Percentiles rank a stretch among this genome's conserved stretches.
Conservation (phyloP, 495 filamentous ascomycete genomes). For the Pseudoneurospora amorphoporcata region DNA sequence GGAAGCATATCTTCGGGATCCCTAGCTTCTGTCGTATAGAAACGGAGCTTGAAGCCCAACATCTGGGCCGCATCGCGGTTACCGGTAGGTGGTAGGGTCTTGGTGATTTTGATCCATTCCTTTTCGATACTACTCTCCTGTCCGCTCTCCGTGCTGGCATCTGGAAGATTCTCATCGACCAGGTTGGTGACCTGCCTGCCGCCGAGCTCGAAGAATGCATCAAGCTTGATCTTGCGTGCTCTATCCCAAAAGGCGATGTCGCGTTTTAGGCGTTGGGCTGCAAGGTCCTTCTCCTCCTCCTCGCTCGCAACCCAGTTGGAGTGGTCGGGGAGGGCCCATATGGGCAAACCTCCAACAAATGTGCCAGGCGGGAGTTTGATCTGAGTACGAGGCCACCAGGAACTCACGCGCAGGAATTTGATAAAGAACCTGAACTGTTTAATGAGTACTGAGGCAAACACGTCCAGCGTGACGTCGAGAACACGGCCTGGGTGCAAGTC, state of each 20-base stretch:
- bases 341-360: slow-evolving; percentile 51
- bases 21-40: slow-evolving; percentile 71
- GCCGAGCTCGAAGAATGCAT: slow-evolving; percentile 83
- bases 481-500: slow-evolving; percentile 70
- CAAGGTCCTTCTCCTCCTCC: slow-evolving; percentile 50
- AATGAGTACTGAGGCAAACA: slow-evolving; percentile 34
- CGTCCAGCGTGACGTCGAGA: slow-evolving; percentile 66
- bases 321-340: slow-evolving; percentile 72
- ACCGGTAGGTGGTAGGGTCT: slow-evolving; percentile 70
- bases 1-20: slow-evolving; percentile 59
- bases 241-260: slow-evolving; percentile 75
- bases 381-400: slow-evolving; percentile 84
- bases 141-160: slow-evolving; percentile 29
- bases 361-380: slow-evolving; percentile 21
- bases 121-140: slow-evolving; percentile 42
- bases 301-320: slow-evolving; percentile 44
- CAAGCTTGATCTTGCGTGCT: slow-evolving; percentile 62
- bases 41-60: slow-evolving; percentile 93
- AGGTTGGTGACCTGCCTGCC: slow-evolving; percentile 43
- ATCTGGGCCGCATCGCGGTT: slow-evolving; percentile 89
- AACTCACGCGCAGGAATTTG: slow-evolving; percentile 79
- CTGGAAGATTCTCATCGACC: slow-evolving; percentile 36
- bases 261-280: slow-evolving; percentile 43
- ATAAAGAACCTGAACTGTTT: slow-evolving; percentile 75
- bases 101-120: slow-evolving; percentile 67